Conservation (phyloP, 129 eudicot species). For the Artemisia argyi region DNA sequence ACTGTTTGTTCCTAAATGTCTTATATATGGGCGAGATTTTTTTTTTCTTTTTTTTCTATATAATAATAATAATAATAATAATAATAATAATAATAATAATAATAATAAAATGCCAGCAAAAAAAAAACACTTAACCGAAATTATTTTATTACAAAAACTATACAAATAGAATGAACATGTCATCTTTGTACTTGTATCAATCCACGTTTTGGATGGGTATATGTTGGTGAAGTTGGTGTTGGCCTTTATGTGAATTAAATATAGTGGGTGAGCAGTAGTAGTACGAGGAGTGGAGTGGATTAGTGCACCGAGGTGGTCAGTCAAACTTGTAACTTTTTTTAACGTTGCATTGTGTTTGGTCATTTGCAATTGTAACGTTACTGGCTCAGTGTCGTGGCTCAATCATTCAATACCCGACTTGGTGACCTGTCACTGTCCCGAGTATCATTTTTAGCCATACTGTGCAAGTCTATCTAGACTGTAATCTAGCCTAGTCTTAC, state of each 20-base stretch:
- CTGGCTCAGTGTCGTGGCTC: background rate
- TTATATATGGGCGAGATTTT: no score
- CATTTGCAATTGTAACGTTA: background rate
- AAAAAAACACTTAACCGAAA: no score
- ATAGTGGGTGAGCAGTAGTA: conserved; percentile 11
- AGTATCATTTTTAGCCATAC: background rate
- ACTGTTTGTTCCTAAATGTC: no score
- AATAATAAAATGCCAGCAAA: no score
- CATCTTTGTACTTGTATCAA: no score
- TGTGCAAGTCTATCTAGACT: conserved; percentile 17
- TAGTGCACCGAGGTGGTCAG: background rate
- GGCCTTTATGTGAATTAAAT: conserved; percentile 20
- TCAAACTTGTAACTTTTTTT: conserved; percentile 1
- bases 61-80: no score
- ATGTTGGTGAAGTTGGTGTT: conserved; percentile 22
- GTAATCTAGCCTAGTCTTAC: background rate
- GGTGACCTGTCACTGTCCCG: conserved; percentile 16
- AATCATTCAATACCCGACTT: conserved; percentile 8
- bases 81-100: no score
- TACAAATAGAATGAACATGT: no score
- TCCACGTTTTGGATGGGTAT: background rate
- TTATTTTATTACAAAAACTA: no score
- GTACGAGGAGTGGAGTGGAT: conserved; percentile 13
- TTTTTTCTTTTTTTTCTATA: no score
- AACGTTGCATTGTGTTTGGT: conserved; percentile 19